Evolutionary conservation across 2,329 filamentous ascomycete species (phyloP).

Genomic region (Rhytidhysteron rufulum): DNA sequence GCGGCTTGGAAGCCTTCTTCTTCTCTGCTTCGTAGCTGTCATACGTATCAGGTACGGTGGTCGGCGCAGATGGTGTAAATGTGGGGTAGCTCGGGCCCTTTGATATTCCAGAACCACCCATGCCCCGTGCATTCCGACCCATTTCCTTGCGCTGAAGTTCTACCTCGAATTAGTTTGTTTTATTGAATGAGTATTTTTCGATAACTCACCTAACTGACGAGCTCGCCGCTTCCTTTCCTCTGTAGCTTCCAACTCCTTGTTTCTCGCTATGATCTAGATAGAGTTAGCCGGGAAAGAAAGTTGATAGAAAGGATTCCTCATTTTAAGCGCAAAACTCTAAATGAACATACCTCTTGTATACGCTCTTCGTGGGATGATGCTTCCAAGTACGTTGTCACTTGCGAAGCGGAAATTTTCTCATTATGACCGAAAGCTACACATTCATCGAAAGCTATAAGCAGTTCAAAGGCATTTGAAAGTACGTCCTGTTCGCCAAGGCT

Average conservation of each 20-base stretch:
- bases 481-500: constrained; percentile 95
- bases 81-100: constrained; percentile 81
- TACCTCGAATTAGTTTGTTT: too few relatives aligned
- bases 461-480: constrained; percentile 87
- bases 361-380: constrained; percentile 99
- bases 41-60: constrained; percentile 75
- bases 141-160: constrained; percentile 99
- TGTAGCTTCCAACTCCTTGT: constrained; percentile 97
- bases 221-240: constrained; percentile 98
- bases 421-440: constrained; percentile 92
- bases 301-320: constrained; percentile 57
- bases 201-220: too few relatives aligned
- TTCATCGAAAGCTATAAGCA: constrained; percentile 95
- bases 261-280: constrained; percentile 55
- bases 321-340: too few relatives aligned
- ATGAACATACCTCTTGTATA: too few relatives aligned
- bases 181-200: too few relatives aligned
- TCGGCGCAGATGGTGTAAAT: constrained; percentile 76
- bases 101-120: constrained; percentile 40
- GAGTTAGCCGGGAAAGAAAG: constrained; percentile 1
- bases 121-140: constrained; percentile 58
- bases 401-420: constrained; percentile 91
- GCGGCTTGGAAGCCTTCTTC: constrained; percentile 83
- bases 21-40: constrained; percentile 96
- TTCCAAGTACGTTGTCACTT: constrained; percentile 98